Evolutionary conservation across 257 asterid genomes (phyloP), one percentile per base, ranked within the genome.

Genomic region (Mentha longifolia): DNA sequence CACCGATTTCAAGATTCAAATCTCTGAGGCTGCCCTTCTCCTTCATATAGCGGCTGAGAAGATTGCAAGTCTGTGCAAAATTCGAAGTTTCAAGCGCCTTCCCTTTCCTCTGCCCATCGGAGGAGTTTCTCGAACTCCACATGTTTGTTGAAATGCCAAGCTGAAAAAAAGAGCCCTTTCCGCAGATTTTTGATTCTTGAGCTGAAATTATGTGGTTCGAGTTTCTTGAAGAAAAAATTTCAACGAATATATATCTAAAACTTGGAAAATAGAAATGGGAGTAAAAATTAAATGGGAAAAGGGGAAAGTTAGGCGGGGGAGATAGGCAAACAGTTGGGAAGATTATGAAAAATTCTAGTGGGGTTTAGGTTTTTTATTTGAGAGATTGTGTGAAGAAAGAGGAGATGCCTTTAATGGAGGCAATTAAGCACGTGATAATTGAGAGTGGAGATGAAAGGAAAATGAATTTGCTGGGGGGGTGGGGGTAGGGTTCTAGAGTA

Each of bases 1-100:
- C 89, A 49, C 78, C 74, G 16, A 85, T 81, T 70, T 82, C 89
- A 39, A 85, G 85, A 74, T 83, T 87, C 76, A 91, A 83, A 76
- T 87, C 85, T 77, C 75, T 85, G 33, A 91, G 71, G 46, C 57
- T 76, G 14, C 92, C 90, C 62, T 84, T 87, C 41, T 84, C 84
- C 75, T 89, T 91, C 22, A 91, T 83, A 61, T 74, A 91, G 79
- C 70, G 90, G 72, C 96, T 89, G 87, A 91, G 80, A n/a, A 85
- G 90, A 66, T 85, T 89, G 82, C 97, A 91, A 22, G 96, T 89
- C 10, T 76, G 86, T 0, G 74, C 82, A 35, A 91, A 91, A 69
- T 67, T 85, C 12, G 91, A 76, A 12, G 63, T 78, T 79, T 80
- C 90, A 19, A 81, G 73, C 52, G 70, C 87, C 80, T 79, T 74